Evolutionary conservation across 139 green algal species (phyloP).

Genomic region (Coelastrella sp.): DNA sequence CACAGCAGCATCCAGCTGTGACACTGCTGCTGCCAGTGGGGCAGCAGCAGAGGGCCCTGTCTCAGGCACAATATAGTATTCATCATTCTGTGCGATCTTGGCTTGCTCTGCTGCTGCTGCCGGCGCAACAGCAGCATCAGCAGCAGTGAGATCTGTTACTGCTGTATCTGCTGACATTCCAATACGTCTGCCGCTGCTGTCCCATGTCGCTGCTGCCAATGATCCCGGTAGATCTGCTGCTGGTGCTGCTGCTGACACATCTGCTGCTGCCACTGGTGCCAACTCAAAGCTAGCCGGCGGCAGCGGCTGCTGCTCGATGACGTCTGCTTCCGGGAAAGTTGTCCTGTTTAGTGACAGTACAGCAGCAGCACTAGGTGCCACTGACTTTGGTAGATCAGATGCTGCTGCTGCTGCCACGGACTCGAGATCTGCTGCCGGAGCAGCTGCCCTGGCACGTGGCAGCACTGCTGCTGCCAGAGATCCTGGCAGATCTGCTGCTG

Average conservation of each 20-base stretch:
- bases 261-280: neutral
- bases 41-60: neutral
- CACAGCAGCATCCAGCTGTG: neutral
- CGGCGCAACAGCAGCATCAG: neutral
- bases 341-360: neutral
- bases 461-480: neutral
- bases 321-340: too few relatives aligned
- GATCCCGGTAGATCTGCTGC: neutral
- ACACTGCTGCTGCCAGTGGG: neutral
- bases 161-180: neutral
- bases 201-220: neutral
- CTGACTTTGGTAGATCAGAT: neutral
- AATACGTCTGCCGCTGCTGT: neutral
- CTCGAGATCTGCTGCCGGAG: neutral
- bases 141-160: neutral
- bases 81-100: neutral
- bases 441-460: neutral
- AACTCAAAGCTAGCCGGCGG: neutral
- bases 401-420: neutral
- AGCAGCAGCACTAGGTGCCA: neutral
- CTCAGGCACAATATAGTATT: neutral
- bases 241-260: neutral
- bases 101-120: neutral
- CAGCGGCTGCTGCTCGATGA: too few relatives aligned
- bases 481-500: neutral